Evolutionary conservation across 805 yeast genomes (phyloP).

Genomic region (Candida berthetii): DNA sequence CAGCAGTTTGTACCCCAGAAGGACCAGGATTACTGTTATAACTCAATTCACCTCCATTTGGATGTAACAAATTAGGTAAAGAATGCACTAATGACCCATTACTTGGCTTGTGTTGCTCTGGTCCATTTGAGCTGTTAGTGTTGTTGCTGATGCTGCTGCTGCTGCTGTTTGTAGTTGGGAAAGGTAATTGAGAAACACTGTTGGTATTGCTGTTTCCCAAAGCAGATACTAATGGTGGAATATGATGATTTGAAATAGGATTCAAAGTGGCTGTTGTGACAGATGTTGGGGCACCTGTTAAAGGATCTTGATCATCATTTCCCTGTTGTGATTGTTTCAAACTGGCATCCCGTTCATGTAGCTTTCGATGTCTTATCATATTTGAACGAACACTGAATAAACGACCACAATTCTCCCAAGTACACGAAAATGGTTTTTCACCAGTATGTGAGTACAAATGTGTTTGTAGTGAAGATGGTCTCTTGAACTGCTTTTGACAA

Average conservation of each 20-base stretch:
- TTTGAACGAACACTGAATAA: conserved; percentile 73
- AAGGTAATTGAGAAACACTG: no score
- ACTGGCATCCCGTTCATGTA: conserved; percentile 39
- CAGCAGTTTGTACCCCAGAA: no score
- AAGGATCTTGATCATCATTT: not conserved
- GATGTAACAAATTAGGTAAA: not conserved
- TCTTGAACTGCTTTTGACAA: conserved; percentile 72
- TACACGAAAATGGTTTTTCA: conserved; percentile 66
- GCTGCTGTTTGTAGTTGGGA: no score
- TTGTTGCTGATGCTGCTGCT: no score
- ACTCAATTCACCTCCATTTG: not conserved
- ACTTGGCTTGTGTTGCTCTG: no score
- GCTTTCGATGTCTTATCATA: conserved; percentile 70
- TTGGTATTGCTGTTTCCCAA: no score
- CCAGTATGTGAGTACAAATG: conserved; percentile 80
- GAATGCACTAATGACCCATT: not conserved
- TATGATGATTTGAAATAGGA: not conserved
- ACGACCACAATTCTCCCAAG: conserved; percentile 61
- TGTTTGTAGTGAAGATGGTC: conserved; percentile 78
- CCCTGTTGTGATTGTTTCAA: not conserved
- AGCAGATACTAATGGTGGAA: not conserved
- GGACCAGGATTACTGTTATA: no score
- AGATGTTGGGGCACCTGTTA: no score
- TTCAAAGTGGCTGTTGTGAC: not conserved
- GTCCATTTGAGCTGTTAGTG: no score